These are phyloP conservation scores for Crithidia bombi DNA, from an alignment of 208 protist genomes.

Conservation along the genomic window DNA sequence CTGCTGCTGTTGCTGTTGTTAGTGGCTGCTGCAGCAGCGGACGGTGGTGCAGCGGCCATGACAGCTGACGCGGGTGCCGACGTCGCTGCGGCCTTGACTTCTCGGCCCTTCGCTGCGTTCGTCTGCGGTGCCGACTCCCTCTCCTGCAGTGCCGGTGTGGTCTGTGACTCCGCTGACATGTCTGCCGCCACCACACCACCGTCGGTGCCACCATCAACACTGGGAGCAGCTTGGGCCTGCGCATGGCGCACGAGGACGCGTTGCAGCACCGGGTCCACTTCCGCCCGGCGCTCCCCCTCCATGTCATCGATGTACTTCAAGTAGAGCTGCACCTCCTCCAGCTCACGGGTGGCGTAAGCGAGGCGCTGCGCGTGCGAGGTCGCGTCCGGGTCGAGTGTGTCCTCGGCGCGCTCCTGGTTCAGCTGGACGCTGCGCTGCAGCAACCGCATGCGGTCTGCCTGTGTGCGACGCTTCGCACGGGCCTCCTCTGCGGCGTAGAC, in stretches of 20 bases:
- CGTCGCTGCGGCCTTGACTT: too few relatives aligned
- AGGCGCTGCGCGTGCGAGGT: conserved; percentile 45
- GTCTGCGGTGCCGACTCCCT: neutral
- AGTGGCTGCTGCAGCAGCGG: neutral
- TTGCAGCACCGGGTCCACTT: conserved; percentile 77
- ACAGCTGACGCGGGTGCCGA: too few relatives aligned
- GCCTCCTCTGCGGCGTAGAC: conserved; percentile 81
- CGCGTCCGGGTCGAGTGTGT: conserved; percentile 68
- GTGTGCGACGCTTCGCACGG: conserved; percentile 65
- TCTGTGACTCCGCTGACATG: neutral
- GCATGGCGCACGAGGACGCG: conserved; percentile 55
- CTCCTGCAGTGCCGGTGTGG: conserved; percentile 14
- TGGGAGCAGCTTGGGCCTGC: conserved; percentile 10
- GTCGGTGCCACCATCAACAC: too few relatives aligned
- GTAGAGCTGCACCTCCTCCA: conserved; percentile 75
- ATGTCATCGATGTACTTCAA: conserved; percentile 64
- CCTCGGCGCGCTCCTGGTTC: conserved; percentile 49
- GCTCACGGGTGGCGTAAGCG: conserved; percentile 45
- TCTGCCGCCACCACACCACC: neutral
- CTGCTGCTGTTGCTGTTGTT: neutral
- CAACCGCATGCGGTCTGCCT: conserved; percentile 71
- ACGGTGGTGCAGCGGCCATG: too few relatives aligned
- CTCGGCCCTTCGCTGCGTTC: neutral
- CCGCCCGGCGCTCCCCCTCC: conserved; percentile 61
- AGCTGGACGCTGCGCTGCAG: conserved; percentile 50